These are phyloP conservation scores for Phialophora tarda DNA, from an alignment of 2,329 filamentous ascomycete genomes.

Conservation along the genomic window DNA sequence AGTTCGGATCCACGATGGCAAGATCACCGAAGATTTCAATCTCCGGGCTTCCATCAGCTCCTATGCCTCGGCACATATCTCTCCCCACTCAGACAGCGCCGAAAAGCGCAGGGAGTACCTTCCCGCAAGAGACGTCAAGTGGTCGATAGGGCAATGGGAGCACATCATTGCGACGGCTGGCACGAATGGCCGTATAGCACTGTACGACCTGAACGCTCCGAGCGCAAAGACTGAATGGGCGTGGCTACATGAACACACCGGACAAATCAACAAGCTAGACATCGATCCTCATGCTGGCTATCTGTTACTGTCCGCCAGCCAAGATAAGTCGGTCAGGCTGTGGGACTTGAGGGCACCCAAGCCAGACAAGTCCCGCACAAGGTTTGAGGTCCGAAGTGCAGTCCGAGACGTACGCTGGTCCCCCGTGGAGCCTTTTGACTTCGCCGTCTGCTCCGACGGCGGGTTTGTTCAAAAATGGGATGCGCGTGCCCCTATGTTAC, in stretches of 20 bases:
- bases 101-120: slow-evolving; percentile 63
- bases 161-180: slow-evolving; percentile 68
- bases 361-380: slow-evolving; percentile 50
- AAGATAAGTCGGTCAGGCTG: slow-evolving; percentile 67
- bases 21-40: slow-evolving; percentile 67
- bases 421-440: slow-evolving; percentile 61
- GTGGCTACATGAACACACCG: slow-evolving; percentile 67
- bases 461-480: slow-evolving; percentile 70
- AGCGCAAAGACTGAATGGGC: slow-evolving; percentile 64
- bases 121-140: slow-evolving; percentile 69
- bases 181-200: slow-evolving; percentile 67
- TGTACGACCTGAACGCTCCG: slow-evolving; percentile 61
- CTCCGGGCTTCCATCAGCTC: slow-evolving; percentile 65
- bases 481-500: slow-evolving; percentile 61
- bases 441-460: slow-evolving; percentile 69
- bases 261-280: slow-evolving; percentile 69
- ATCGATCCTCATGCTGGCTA: slow-evolving; percentile 68
- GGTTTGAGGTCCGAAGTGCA: slow-evolving; percentile 61
- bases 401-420: slow-evolving; percentile 70
- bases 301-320: slow-evolving; percentile 67
- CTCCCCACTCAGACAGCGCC: slow-evolving; percentile 47
- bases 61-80: slow-evolving; percentile 59
- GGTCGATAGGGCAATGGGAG: slow-evolving; percentile 67
- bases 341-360: slow-evolving; percentile 67
- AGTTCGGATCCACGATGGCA: slow-evolving; percentile 62